Percentiles rank a stretch among this genome's conserved stretches.
Conservation (phyloP, 2,329 filamentous ascomycete species). For the Xylaria multiplex region DNA sequence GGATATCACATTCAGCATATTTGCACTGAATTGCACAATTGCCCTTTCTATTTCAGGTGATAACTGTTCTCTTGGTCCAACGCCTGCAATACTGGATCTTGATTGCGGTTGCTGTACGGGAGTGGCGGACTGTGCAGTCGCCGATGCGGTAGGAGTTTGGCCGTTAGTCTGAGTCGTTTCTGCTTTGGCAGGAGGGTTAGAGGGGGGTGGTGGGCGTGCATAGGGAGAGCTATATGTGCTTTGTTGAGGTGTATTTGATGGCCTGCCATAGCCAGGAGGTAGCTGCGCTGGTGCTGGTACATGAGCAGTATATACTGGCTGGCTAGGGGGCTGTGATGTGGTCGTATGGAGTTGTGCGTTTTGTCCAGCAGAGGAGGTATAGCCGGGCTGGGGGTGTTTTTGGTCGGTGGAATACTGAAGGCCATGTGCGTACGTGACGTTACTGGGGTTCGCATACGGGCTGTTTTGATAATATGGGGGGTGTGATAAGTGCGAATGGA, state of each 20-base stretch:
- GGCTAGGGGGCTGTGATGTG: constrained; percentile 41
- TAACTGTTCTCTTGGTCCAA: constrained; percentile 32
- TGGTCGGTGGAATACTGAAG: constrained; percentile 40
- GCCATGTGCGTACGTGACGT: constrained; percentile 39
- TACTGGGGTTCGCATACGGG: constrained; percentile 44
- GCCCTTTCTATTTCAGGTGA: constrained; percentile 47
- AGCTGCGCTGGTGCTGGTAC: constrained; percentile 47
- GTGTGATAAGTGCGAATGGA: constrained; percentile 46
- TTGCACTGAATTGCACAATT: constrained; percentile 46
- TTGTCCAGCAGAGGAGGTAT: constrained; percentile 42
- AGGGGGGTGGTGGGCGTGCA: constrained; percentile 45
- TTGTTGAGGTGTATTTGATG: constrained; percentile 43
- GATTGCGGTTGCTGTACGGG: constrained; percentile 32
- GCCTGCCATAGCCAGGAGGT: constrained; percentile 44
- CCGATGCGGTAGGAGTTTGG: constrained; percentile 37
- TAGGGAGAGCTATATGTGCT: constrained; percentile 50
- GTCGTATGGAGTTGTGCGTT: constrained; percentile 39
- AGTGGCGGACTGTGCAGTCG: constrained; percentile 35
- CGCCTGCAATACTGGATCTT: constrained; percentile 25
- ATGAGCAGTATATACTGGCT: constrained; percentile 44
- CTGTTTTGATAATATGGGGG: constrained; percentile 47
- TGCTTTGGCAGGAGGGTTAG: constrained; percentile 42
- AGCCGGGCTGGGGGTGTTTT: constrained; percentile 41
- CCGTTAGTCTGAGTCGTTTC: constrained; percentile 37
- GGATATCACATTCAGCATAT: constrained; percentile 45